Evolutionary conservation across 169 alveolate species (phyloP).

Genomic region (Cryptosporidium tyzzeri): DNA sequence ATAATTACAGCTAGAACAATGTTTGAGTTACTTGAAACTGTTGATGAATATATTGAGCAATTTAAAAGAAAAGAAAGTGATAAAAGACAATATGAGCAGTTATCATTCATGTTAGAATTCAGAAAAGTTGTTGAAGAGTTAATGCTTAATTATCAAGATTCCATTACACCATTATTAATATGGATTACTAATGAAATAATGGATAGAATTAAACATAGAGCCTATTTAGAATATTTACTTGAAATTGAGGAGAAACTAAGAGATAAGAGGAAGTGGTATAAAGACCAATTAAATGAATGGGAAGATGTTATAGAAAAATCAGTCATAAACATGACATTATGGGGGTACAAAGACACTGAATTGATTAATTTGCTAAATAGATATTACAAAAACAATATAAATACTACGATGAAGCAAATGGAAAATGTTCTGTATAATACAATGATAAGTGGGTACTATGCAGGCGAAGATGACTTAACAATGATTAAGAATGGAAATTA

Average conservation of each 20-base stretch:
- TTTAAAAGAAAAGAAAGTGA: conserved; percentile 44
- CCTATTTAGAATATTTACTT: conserved; percentile 35
- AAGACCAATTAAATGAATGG: conserved; percentile 38
- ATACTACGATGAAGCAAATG: conserved; percentile 29
- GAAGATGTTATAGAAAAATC: conserved; percentile 45
- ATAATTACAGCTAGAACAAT: conserved; percentile 32
- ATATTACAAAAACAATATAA: neutral
- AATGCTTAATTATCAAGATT: conserved; percentile 9
- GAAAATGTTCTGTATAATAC: neutral
- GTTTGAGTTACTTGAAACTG: conserved; percentile 30
- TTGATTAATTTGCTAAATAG: conserved; percentile 11
- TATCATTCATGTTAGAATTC: conserved; percentile 24
- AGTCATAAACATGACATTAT: conserved; percentile 18
- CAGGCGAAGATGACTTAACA: conserved; percentile 23
- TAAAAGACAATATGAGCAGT: conserved; percentile 19
- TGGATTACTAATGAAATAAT: conserved; percentile 48
- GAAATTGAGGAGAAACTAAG: conserved; percentile 37
- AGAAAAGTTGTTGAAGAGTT: conserved; percentile 35
- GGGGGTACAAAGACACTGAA: conserved; percentile 29
- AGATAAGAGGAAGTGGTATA: conserved; percentile 21
- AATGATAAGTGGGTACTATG: conserved; percentile 10
- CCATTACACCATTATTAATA: conserved; percentile 11
- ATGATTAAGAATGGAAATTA: conserved; percentile 1
- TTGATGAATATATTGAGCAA: conserved; percentile 56
- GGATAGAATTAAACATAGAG: conserved; percentile 38